Evolutionary conservation across 176 grass and related monocot genomes (phyloP).

Genomic region (Carex pumila): DNA sequence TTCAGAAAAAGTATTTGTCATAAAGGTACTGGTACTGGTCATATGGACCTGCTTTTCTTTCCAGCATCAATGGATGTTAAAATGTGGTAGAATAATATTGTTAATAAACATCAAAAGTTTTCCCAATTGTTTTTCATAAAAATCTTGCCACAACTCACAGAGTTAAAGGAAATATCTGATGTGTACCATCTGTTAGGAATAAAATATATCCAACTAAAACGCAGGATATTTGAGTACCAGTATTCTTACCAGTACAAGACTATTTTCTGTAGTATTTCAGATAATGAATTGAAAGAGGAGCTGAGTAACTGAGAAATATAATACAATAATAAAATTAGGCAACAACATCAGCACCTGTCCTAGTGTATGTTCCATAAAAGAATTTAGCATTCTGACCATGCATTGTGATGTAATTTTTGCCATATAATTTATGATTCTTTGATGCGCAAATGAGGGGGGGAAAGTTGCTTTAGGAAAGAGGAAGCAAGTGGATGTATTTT

Average conservation of each 20-base stretch:
- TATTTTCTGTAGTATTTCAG: background rate
- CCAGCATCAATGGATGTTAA: slow-evolving; percentile 16
- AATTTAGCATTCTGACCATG: background rate
- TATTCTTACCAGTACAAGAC: background rate
- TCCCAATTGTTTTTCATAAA: background rate
- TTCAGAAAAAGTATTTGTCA: slow-evolving; percentile 10
- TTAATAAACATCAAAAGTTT: background rate
- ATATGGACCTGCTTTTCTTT: background rate
- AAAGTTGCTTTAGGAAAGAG: slow-evolving; percentile 22
- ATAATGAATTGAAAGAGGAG: no score
- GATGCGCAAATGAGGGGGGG: background rate
- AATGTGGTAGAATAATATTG: background rate
- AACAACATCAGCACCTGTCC: background rate
- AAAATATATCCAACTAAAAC: background rate
- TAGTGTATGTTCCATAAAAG: background rate
- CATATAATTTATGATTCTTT: background rate
- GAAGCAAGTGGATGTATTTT: background rate
- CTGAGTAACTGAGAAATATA: no score
- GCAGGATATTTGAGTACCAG: background rate
- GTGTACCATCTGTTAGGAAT: background rate
- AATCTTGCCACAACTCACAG: background rate
- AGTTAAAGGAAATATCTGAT: background rate
- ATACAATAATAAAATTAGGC: background rate
- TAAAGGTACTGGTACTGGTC: background rate
- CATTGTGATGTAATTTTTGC: background rate